Evolutionary conservation across 495 filamentous ascomycete genomes (phyloP).

Genomic region (Penicillium arizonense): DNA sequence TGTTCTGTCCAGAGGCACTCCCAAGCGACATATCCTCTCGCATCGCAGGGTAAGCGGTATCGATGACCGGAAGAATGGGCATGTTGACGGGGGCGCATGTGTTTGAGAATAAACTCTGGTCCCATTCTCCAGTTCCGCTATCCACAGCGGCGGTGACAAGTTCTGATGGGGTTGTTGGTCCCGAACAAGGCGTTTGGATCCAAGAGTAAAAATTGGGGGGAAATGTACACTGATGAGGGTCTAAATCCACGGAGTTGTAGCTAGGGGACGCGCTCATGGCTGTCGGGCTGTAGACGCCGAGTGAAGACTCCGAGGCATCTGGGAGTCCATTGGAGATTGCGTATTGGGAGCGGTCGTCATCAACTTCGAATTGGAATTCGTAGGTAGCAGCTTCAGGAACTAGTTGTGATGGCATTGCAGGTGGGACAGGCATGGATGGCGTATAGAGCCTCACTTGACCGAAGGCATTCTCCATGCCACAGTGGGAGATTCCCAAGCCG

Average conservation of each 20-base stretch:
- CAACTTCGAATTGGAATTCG: slow-evolving; percentile 15
- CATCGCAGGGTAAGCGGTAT: background rate
- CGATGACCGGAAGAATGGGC: background rate
- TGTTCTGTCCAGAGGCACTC: background rate
- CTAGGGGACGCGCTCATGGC: slow-evolving; percentile 24
- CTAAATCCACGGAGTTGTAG: slow-evolving; percentile 24
- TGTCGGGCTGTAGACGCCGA: slow-evolving; percentile 26
- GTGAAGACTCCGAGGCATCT: slow-evolving; percentile 19
- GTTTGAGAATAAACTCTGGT: slow-evolving; percentile 1
- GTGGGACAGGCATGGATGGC: slow-evolving; percentile 10
- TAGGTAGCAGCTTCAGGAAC: slow-evolving; percentile 14
- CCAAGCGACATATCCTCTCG: background rate
- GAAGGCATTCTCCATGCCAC: slow-evolving; percentile 18
- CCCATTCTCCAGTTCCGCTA: slow-evolving; percentile 15
- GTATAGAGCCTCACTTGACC: slow-evolving; percentile 13
- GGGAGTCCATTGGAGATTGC: slow-evolving; percentile 16
- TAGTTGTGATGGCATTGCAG: slow-evolving; percentile 19
- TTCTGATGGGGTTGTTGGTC: slow-evolving; percentile 14
- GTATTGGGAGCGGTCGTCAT: slow-evolving; percentile 16
- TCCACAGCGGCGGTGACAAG: background rate
- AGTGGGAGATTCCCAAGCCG: slow-evolving; percentile 36
- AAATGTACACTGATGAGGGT: slow-evolving; percentile 7
- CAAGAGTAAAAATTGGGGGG: slow-evolving; percentile 14
- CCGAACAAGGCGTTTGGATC: slow-evolving; percentile 22
- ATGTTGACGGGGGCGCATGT: background rate